Evolutionary conservation across 2,329 filamentous ascomycete genomes (phyloP), one percentile per base, ranked within the genome.

Genomic region (Ophiostoma piceae): DNA sequence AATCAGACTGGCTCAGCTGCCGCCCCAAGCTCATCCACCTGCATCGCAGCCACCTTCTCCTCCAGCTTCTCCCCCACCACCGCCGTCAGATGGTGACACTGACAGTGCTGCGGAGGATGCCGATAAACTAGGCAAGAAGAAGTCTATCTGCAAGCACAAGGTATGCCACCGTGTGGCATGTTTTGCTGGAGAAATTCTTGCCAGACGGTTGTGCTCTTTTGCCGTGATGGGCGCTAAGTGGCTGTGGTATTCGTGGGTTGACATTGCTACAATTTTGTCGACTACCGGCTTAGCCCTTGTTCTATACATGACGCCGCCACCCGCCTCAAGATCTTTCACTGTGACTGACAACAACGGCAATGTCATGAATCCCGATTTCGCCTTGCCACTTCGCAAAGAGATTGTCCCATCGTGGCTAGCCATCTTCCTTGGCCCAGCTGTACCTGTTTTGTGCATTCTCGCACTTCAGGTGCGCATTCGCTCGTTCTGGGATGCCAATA

Each of bases 341-440:
- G 84, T 92, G 60, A 85, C 83, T 66, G 91, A 90, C 75, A 78
- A 82, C 39, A 85, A 91, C 74, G 87, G 88, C 71, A 86, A 91
- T 75, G 82, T 92, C 60, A 88, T 92, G 65, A 85, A 88, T 73
- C 90, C 90, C 0, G 76, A 91, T 71, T 91, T 91, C 73, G 89
- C 88, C 37, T 92, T 91, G 76, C 89, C 90, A 0, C 78, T 90
- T 32, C 87, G 90, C 71, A 85, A 88, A 64, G 88, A 91, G 74
- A 89, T 91, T 75, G 78, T 92, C 7, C 89, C 90, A 32, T 91
- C 90, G 75, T 91, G 87, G 86, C 82, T 85, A 1, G 88, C 89
- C 11, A 90, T 89, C 1, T 78, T 92, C 22, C 81, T 92, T 22
- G 88, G 86, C 16, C 80, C 84, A 39, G 76, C 92, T 1, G 80